Evolutionary conservation across 495 filamentous ascomycete species (phyloP), one percentile per base, ranked within the genome.

Genomic region (Trichoderma erinaceum): DNA sequence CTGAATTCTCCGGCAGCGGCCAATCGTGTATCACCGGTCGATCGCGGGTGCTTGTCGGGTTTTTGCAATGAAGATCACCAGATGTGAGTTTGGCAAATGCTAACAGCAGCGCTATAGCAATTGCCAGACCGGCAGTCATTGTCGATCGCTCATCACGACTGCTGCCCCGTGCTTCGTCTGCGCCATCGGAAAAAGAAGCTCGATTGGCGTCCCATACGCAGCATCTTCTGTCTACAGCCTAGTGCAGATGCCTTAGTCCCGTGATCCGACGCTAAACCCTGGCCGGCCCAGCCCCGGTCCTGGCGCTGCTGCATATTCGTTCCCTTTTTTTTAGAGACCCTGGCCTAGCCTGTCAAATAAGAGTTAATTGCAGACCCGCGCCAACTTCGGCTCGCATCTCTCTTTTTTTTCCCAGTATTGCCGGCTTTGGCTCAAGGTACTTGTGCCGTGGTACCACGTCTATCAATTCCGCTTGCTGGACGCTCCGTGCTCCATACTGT

Each of bases 331-430:
- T 38, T 38, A 38, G 35, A 38, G 56, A 18, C 25, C 56, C 56
- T 32, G 56, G 56, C 18, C 56, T 29, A 61, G 25, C 56, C 56
- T 61, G 23, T 32, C 56, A 61, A 61, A 29, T 29, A 61, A 61
- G 27, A 61, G 27, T 21, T 27, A 27, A 27, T 21, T 23, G 21
- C 18, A 58, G 50, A 58, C 50, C 50, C 50, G 56, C 56, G 56
- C 56, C 56, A 61, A 61, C 56, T 61, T 61, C 56, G 56, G 56
- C 56, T 61, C 56, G 56, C 56, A 61, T 61, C 56, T 32, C 23
- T 61, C 56, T 23, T 1, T 21, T 1, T 21, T 21, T 25, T 58
- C 18, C n/a, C 15, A 48, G 6, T 48, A 48, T 48, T 48, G 44
- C 44, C 44, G 44, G 44, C 44, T n/a, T 48, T 15, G 44, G 44